Percentiles rank a stretch among this genome's conserved stretches.
phyloP scores from a whole-genome alignment of 495 filamentous ascomycete species.

The Xylaria scruposa region DNA sequence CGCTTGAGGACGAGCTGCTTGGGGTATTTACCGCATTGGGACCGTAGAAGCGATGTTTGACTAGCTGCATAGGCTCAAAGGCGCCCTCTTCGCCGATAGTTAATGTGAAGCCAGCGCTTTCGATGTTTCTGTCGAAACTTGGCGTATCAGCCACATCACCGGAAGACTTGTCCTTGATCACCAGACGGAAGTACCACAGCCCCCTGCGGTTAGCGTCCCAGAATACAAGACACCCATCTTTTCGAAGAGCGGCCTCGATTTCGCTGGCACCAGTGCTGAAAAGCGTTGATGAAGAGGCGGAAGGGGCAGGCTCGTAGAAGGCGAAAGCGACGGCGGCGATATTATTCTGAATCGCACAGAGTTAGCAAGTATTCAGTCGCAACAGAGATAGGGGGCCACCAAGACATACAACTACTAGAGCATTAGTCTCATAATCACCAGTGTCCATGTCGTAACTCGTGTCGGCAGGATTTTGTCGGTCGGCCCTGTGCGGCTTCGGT shows the following conservation, averaged over 20 bases:
- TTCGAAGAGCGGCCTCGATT: slow-evolving; percentile 54
- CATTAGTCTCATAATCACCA: slow-evolving; percentile 61
- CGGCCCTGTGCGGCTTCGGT: slow-evolving; percentile 13
- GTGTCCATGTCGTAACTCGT: slow-evolving; percentile 56
- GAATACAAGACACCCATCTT: slow-evolving; percentile 57
- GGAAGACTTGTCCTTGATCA: slow-evolving; percentile 39
- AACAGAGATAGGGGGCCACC: background rate
- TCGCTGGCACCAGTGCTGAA: slow-evolving; percentile 50
- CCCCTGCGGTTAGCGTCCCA: slow-evolving; percentile 55
- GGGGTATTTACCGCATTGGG: slow-evolving; percentile 52
- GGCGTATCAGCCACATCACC: slow-evolving; percentile 36
- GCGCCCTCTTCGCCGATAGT: slow-evolving; percentile 50
- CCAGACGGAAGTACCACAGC: slow-evolving; percentile 58
- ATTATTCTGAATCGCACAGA: slow-evolving; percentile 48
- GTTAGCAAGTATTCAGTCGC: slow-evolving; percentile 31
- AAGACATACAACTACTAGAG: slow-evolving; percentile 53
- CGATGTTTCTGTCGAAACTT: slow-evolving; percentile 43
- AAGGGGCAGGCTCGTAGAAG: slow-evolving; percentile 51
- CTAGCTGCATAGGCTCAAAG: slow-evolving; percentile 54
- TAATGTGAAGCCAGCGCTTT: slow-evolving; percentile 49
- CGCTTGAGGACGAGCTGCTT: slow-evolving; percentile 53
- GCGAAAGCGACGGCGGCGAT: slow-evolving; percentile 53
- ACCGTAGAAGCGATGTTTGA: slow-evolving; percentile 46
- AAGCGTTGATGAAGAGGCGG: slow-evolving; percentile 40
- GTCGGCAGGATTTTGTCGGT: slow-evolving; percentile 3